Percentiles rank a stretch among this genome's conserved stretches.
Conservation (phyloP, 2,329 filamentous ascomycete genomes). For the Phoma sp. region DNA sequence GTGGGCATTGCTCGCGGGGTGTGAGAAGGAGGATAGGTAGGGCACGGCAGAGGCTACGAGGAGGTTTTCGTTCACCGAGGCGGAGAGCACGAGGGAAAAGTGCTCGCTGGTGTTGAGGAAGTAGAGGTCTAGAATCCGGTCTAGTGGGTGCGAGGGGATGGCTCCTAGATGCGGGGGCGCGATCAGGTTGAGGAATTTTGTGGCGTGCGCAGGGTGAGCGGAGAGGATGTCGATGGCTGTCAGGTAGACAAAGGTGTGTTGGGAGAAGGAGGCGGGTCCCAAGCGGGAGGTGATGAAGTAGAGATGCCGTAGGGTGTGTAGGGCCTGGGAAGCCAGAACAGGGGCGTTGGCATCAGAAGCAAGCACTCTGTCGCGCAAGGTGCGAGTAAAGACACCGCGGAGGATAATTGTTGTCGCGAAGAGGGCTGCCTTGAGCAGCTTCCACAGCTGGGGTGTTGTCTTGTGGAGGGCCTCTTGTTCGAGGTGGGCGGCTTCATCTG, state of each 20-base stretch:
- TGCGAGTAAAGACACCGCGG: slow-evolving; percentile 74
- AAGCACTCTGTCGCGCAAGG: slow-evolving; percentile 63
- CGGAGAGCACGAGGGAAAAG: slow-evolving; percentile 72
- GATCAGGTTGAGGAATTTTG: slow-evolving; percentile 71
- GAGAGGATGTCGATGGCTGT: slow-evolving; percentile 82
- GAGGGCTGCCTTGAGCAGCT: slow-evolving; percentile 74
- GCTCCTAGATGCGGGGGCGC: slow-evolving; percentile 61
- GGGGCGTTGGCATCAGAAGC: slow-evolving; percentile 66
- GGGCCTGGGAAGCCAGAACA: slow-evolving; percentile 70
- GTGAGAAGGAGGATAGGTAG: slow-evolving; percentile 68
- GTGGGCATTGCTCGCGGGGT: slow-evolving; percentile 54
- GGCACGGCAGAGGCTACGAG: slow-evolving; percentile 76
- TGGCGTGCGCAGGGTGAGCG: slow-evolving; percentile 69
- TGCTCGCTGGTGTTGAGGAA: slow-evolving; percentile 89
- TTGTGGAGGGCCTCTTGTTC: slow-evolving; percentile 68
- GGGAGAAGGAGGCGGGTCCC: slow-evolving; percentile 76
- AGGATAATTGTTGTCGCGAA: slow-evolving; percentile 78
- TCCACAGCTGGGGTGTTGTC: slow-evolving; percentile 77
- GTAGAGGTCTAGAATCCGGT: slow-evolving; percentile 80
- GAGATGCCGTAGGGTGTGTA: slow-evolving; percentile 77
- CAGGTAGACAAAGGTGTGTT: slow-evolving; percentile 83
- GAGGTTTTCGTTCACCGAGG: slow-evolving; percentile 72
- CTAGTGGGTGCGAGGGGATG: slow-evolving; percentile 69
- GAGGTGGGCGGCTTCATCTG: slow-evolving; percentile 68
- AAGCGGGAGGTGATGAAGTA: slow-evolving; percentile 82